Base-by-base conservation (phyloP, 106 monocot species). In the Xerophyta viscosa region DNA sequence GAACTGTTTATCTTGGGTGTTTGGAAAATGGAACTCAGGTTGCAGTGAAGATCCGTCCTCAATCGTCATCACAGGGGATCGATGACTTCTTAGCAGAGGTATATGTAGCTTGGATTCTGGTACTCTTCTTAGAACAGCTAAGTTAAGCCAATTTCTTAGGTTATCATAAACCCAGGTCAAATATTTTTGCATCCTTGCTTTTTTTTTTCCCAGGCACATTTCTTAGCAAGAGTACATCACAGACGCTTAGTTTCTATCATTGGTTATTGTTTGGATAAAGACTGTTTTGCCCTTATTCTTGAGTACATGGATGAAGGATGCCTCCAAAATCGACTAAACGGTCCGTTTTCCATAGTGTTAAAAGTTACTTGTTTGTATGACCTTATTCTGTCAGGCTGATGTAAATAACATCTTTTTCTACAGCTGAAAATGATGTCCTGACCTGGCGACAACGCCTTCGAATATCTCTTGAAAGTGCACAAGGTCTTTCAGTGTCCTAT, bases 1-100 rank as follows among this genome's bases (percentile, higher is more conserved):
- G 82, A 25, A 60, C 23, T 28, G 80, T 80, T 24, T 80, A 71
- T 55, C 65, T 30, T 62, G 80, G 80, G 3, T 31, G 13, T 2
- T 47, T 66, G 17, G 41, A 70, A 6, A 42, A 71, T 58, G 50
- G 33, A 20, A 48, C 31, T 66, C 31, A 62, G 52, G 80, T 80
- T 48, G 75, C 80, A 15, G 75, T 81, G 6, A 81, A 81, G 41
- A 33, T 75, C 15, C 52, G 42, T 10, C 56, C 65, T 31, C 27
- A 45, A 27, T 29, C 49, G 31, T 70, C 75, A 26, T 21, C 51
- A 14, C 58, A 58, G 31, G 74, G 65, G 21, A 27, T 36, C 8
- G 58, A 60, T 11, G 61, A 81, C 44, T 68, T 81, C n/a, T n/a
- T n/a, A n/a, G n/a, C n/a, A n/a, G n/a, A n/a, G n/a, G n/a, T n/a